A percentile compares a stretch with the other conserved stretches of the same genome.
These are phyloP conservation scores for Colletotrichum tabaci DNA, from an alignment of 2,329 filamentous ascomycete genomes.

Conservation along the genomic window DNA sequence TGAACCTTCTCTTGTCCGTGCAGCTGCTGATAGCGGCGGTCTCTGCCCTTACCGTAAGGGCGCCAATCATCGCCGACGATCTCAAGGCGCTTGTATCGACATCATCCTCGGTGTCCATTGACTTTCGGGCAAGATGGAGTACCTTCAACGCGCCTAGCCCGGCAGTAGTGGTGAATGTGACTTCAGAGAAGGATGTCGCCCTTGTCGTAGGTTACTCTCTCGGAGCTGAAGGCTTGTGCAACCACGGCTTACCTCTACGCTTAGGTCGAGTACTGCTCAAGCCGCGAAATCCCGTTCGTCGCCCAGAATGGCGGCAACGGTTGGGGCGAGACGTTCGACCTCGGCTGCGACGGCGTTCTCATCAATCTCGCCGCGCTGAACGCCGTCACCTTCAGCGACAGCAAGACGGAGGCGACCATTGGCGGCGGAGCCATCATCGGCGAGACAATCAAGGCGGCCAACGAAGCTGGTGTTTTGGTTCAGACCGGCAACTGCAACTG, in stretches of 20 bases:
- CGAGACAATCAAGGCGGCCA: conserved; percentile 29
- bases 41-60: conserved; percentile 4
- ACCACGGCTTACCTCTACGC: neutral
- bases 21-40: neutral
- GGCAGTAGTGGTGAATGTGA: conserved; percentile 21
- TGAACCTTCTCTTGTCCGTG: neutral
- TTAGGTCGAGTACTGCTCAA: conserved; percentile 35
- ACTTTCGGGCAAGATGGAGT: conserved; percentile 27
- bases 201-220: conserved; percentile 8
- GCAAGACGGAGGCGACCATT: conserved; percentile 42
- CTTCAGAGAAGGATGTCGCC: conserved; percentile 23
- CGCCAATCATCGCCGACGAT: neutral
- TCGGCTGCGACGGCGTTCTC: conserved; percentile 43
- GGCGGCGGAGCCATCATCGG: conserved; percentile 41
- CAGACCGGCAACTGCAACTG: conserved; percentile 48
- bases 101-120: neutral
- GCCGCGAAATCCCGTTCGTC: conserved; percentile 26
- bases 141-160: conserved; percentile 14
- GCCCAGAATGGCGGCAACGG: conserved; percentile 44
- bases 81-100: conserved; percentile 10
- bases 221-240: neutral
- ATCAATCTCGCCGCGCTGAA: conserved; percentile 46
- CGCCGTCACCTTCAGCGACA: conserved; percentile 39
- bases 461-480: conserved; percentile 33
- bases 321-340: conserved; percentile 39